A percentile compares a stretch with the other conserved stretches of the same genome.
Conservation (phyloP, 148 eudicot species). For the Rhododendron simsii region DNA sequence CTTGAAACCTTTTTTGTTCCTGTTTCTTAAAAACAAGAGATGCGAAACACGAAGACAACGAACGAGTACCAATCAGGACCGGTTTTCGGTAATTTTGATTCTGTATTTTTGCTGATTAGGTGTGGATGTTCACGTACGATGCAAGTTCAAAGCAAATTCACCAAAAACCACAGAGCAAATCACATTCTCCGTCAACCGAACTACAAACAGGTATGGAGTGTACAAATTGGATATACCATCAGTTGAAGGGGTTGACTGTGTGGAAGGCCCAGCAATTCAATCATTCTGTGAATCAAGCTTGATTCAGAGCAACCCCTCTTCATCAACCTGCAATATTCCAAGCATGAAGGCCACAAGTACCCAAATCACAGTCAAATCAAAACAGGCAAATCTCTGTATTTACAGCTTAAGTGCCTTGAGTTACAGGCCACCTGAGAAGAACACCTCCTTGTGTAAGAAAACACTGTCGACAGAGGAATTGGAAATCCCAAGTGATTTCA, state of each 20-base stretch:
- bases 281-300: conserved; percentile 58
- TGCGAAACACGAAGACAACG: not conserved
- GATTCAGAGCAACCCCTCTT: conserved; percentile 31
- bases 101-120: conserved; percentile 27
- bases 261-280: conserved; percentile 52
- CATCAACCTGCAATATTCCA: conserved; percentile 45
- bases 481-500: conserved; percentile 15
- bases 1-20: not conserved
- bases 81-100: not conserved
- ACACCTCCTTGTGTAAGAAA: conserved; percentile 49
- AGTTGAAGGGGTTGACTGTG: conserved; percentile 60
- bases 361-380: conserved; percentile 57
- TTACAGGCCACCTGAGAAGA: conserved; percentile 45
- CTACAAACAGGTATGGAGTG: conserved; percentile 51
- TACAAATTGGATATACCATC: conserved; percentile 66
- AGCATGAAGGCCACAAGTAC: conserved; percentile 32
- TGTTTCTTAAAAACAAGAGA: not conserved
- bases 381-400: conserved; percentile 38
- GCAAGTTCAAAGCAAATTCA: conserved; percentile 55
- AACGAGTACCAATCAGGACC: not conserved
- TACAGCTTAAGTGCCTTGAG: conserved; percentile 58
- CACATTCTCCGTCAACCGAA: conserved; percentile 55
- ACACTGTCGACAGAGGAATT: not conserved
- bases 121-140: conserved; percentile 62
- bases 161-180: conserved; percentile 57